These are phyloP conservation scores for Phytophthora vignae DNA, from an alignment of 352 stramenopile genomes.

Conservation along the genomic window DNA sequence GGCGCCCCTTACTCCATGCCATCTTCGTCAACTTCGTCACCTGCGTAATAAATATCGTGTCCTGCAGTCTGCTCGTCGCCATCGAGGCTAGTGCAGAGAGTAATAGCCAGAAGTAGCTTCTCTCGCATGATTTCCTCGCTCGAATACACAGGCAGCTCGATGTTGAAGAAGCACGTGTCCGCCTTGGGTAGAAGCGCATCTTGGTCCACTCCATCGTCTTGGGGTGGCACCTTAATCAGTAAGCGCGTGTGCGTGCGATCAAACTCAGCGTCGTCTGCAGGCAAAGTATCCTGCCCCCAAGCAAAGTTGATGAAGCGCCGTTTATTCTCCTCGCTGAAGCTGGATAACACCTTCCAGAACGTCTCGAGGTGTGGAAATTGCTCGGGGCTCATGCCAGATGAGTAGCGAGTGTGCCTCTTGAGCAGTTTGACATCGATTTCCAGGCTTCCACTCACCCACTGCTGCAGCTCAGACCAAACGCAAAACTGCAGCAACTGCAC, in stretches of 20 bases:
- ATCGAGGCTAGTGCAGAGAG: conserved; percentile 85
- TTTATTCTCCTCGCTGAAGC: conserved; percentile 81
- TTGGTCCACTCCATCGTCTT: conserved; percentile 43
- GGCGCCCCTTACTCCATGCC: conserved; percentile 49
- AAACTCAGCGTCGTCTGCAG: conserved; percentile 82
- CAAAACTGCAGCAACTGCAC: conserved; percentile 76
- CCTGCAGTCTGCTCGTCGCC: conserved; percentile 74
- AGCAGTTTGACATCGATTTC: conserved; percentile 78
- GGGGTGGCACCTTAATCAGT: conserved; percentile 71
- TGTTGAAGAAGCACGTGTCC: conserved; percentile 90
- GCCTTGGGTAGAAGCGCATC: conserved; percentile 76
- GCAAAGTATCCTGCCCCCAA: conserved; percentile 84
- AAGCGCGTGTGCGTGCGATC: conserved; percentile 78
- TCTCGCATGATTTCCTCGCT: conserved; percentile 72
- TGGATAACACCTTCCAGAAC: conserved; percentile 75
- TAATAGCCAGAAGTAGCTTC: conserved; percentile 78
- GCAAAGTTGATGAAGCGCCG: conserved; percentile 88
- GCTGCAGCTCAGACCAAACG: conserved; percentile 80
- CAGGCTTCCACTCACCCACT: conserved; percentile 83
- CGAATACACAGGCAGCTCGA: conserved; percentile 83
- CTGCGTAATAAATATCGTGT: conserved; percentile 76
- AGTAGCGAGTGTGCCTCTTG: conserved; percentile 85
- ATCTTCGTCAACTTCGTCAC: conserved; percentile 68
- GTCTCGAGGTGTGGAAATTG: conserved; percentile 76
- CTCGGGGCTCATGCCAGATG: conserved; percentile 77